These are phyloP conservation scores for Pyrenochaeta sp. DNA, from an alignment of 2,329 filamentous ascomycete species.

Conservation along the genomic window DNA sequence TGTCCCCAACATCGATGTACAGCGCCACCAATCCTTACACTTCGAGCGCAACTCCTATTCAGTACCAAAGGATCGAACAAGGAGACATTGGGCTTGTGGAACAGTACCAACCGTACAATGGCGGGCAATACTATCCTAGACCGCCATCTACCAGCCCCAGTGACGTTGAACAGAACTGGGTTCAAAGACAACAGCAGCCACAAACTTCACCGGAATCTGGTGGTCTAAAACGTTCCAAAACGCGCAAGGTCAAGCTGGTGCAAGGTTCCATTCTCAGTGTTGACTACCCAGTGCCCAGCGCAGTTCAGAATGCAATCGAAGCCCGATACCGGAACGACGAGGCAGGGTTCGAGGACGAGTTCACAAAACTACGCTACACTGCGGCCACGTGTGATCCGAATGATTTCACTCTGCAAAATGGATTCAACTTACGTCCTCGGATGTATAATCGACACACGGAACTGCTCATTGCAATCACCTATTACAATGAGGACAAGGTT, in stretches of 20 bases:
- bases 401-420: conserved; percentile 98
- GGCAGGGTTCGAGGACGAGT: conserved; percentile 93
- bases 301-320: conserved; percentile 96
- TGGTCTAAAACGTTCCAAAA: conserved; percentile 88
- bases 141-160: too few species aligned
- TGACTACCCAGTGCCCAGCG: conserved; percentile 95
- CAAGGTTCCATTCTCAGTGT: conserved; percentile 96
- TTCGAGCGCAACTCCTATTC: too few species aligned
- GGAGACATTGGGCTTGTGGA: too few species aligned
- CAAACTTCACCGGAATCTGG: conserved; percentile 62
- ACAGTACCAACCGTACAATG: too few species aligned
- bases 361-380: conserved; percentile 75
- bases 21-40: too few species aligned
- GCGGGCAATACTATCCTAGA: too few species aligned
- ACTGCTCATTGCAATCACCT: conserved; percentile 95
- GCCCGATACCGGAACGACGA: conserved; percentile 86
- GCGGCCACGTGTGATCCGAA: conserved; percentile 99
- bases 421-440: conserved; percentile 94
- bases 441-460: conserved; percentile 99
- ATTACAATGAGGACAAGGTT: conserved; percentile 99
- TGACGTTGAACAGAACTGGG: too few species aligned
- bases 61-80: too few species aligned
- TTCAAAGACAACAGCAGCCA: conserved; percentile 73
- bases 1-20: too few species aligned
- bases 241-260: conserved; percentile 98